Evolutionary conservation across 163 green algal genomes (phyloP).

Genomic region (Picocystis sp.): DNA sequence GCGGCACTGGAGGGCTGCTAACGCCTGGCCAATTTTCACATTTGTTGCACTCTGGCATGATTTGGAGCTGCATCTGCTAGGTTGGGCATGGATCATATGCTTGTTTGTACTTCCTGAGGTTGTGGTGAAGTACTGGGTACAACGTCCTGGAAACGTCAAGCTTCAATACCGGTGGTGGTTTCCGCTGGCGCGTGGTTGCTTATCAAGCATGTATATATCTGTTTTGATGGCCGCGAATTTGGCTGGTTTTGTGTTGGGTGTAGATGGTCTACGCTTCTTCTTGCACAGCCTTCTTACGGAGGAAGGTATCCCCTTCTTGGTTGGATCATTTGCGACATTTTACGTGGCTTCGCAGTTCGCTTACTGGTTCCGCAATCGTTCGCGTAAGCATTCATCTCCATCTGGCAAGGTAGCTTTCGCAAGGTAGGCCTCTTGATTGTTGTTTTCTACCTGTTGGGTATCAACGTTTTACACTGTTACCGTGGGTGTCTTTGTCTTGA

Average conservation of each 20-base stretch:
- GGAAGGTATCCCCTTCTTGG: too few species aligned
- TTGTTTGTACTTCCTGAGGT: conserved; percentile 46
- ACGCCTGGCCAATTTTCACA: conserved; percentile 79
- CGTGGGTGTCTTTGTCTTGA: too few species aligned
- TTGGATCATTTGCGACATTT: too few species aligned
- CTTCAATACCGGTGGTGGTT: background rate
- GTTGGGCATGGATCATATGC: conserved; percentile 67
- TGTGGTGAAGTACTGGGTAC: conserved; percentile 13
- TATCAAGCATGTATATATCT: background rate
- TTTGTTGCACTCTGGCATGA: conserved; percentile 95
- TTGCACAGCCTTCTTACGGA: too few species aligned
- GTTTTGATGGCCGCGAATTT: conserved; percentile 8
- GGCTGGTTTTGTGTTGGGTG: conserved; percentile 9
- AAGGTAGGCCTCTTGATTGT: too few species aligned
- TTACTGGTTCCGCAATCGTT: too few species aligned
- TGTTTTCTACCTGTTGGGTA: too few species aligned
- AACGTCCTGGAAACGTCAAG: background rate
- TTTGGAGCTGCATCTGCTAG: conserved; percentile 57
- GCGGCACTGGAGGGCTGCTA: conserved; percentile 20
- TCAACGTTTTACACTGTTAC: too few species aligned
- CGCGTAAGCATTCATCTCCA: too few species aligned
- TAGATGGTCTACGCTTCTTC: too few species aligned
- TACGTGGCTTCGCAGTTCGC: too few species aligned
- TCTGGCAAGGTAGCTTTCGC: too few species aligned
- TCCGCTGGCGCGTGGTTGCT: background rate